Base-by-base conservation (phyloP, 106 monocot species). In the Platanthera guangdongensis region DNA sequence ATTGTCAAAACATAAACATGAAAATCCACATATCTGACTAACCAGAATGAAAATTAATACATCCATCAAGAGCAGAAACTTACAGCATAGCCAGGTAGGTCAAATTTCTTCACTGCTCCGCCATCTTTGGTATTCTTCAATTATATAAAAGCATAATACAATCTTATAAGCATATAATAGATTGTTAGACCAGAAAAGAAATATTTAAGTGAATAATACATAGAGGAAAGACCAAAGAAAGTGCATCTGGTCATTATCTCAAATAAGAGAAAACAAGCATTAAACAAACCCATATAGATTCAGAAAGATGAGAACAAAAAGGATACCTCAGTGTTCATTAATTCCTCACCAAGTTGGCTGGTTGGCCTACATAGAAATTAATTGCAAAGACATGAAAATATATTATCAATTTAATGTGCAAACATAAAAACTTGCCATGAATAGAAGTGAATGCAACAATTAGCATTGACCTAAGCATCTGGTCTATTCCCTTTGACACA, bases 41-140 rank as follows among this genome's bases (percentile, higher is more conserved):
- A 51, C 2, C 3, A n/a, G 63, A 19, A 73, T 63, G 57, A 52
- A 51, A 39, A 47, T 63, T 12, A 52, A 69, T 7, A 46, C 4
- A 15, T 53, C 63, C 11, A 50, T 11, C 39, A 50, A 13, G 30
- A 8, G 6, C 30, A 82, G 60, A 69, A 81, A 80, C 84, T 80
- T 91, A 91, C 91, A 59, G 86, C 91, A 79, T 80, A 88, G 70
- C 77, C 78, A 73, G 91, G 91, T 82, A 88, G 75, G 74, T 91
- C 84, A 73, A 74, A 80, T 71, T 82, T 91, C 71, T 82, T 91
- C 48, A 47, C 9, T 32, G 78, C 82, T 64, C 77, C 82, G 52
- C 47, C 55, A 70, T 12, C 75, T 28, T 79, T 82, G 50, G 84
- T 15, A n/a, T 81, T 76, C 84, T 90, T 80, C 25, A 65, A 15